A percentile compares a stretch with the other conserved stretches of the same genome.
phyloP scores from a whole-genome alignment of 495 filamentous ascomycete genomes.

The Tuber melanosporum region DNA sequence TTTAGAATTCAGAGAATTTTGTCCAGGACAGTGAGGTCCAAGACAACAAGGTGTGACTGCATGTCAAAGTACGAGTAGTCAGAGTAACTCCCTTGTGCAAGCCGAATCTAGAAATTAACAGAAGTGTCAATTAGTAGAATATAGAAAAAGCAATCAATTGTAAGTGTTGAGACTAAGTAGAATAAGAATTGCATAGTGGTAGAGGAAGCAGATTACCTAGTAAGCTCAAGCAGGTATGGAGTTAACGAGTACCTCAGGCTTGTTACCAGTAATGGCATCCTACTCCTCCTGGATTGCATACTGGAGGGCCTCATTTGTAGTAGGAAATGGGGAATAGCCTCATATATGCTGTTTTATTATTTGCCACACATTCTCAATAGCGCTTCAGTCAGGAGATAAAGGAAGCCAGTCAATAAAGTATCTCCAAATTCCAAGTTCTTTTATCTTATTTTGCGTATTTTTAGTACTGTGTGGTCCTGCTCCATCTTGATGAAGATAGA shows the following conservation, averaged over 20 bases:
- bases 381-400: not conserved
- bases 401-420: conserved; percentile 6
- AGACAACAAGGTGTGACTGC: too few relatives aligned
- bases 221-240: not conserved
- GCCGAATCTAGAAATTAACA: not conserved
- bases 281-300: conserved; percentile 11
- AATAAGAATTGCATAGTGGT: too few relatives aligned
- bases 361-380: conserved; percentile 13
- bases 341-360: conserved; percentile 2
- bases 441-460: not conserved
- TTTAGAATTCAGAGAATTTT: too few relatives aligned
- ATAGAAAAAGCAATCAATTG: too few relatives aligned
- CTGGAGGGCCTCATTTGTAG: not conserved
- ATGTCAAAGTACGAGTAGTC: not conserved
- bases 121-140: not conserved
- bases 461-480: not conserved
- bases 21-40: too few relatives aligned
- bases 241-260: not conserved
- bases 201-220: not conserved
- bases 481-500: conserved; percentile 6
- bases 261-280: not conserved
- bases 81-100: not conserved
- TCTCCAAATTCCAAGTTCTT: not conserved
- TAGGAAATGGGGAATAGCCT: not conserved
- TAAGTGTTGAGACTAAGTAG: too few relatives aligned